phyloP scores from a whole-genome alignment of 352 stramenopile species.

The Aphanomyces euteiches region DNA sequence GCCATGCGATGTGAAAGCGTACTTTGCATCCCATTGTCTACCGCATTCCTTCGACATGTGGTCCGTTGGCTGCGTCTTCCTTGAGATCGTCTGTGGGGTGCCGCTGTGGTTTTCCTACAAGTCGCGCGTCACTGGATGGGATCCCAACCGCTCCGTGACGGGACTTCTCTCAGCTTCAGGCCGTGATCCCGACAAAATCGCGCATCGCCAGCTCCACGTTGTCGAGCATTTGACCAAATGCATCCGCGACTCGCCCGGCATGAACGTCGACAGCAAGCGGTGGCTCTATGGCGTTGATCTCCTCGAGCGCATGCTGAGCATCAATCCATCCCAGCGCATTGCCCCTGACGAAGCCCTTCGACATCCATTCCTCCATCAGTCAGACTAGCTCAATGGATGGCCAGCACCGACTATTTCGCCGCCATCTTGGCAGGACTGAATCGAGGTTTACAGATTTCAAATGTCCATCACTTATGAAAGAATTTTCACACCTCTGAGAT shows the following conservation, averaged over 20 bases:
- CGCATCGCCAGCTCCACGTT: slow-evolving; percentile 14
- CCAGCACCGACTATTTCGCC: too few species aligned
- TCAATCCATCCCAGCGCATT: slow-evolving; percentile 22
- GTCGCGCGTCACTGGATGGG: not conserved
- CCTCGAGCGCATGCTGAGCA: slow-evolving; percentile 17
- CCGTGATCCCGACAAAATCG: slow-evolving; percentile 24
- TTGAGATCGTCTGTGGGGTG: slow-evolving; percentile 20
- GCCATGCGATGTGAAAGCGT: slow-evolving; percentile 16
- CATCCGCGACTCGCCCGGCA: slow-evolving; percentile 14
- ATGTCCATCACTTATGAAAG: too few species aligned
- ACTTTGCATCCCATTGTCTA: slow-evolving; percentile 14
- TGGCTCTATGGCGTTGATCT: slow-evolving; percentile 20
- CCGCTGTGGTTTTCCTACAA: slow-evolving; percentile 30
- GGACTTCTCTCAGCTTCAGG: slow-evolving; percentile 6
- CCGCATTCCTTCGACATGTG: slow-evolving; percentile 30
- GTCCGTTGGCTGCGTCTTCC: slow-evolving; percentile 27
- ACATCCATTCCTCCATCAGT: slow-evolving; percentile 17
- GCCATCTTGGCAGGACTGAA: too few species aligned
- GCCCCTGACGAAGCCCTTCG: slow-evolving; percentile 8
- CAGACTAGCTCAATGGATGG: too few species aligned
- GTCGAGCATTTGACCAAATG: slow-evolving; percentile 14
- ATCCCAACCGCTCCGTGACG: slow-evolving; percentile 1
- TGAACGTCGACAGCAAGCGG: slow-evolving; percentile 23
- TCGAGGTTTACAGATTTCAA: too few species aligned
- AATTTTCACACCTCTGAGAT: too few species aligned